A percentile compares a stretch with the other conserved stretches of the same genome.
Evolutionary conservation across 2,329 filamentous ascomycete genomes (phyloP).

Genomic region (Sodiomyces alkalinus): DNA sequence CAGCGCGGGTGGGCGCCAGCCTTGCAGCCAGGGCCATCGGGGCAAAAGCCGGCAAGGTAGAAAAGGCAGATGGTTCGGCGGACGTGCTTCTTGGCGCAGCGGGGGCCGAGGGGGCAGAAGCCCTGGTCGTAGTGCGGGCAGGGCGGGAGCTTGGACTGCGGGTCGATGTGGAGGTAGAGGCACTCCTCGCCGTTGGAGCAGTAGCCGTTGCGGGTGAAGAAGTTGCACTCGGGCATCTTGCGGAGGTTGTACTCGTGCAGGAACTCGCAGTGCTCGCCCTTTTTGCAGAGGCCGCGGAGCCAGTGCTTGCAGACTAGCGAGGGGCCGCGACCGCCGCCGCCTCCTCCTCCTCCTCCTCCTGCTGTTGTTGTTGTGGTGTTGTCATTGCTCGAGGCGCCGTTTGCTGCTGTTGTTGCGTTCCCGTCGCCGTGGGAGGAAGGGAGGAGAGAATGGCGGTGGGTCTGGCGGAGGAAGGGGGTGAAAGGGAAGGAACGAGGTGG

Average conservation of each 20-base stretch:
- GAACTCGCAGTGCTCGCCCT: conserved; percentile 93
- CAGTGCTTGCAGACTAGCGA: conserved; percentile 97
- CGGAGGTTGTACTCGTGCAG: conserved; percentile 96
- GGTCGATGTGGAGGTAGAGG: conserved; percentile 79
- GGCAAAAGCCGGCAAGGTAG: conserved; percentile 91
- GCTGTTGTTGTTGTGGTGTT: no score
- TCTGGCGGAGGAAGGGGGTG: conserved; percentile 67
- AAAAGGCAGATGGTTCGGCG: conserved; percentile 66
- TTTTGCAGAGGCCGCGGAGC: conserved; percentile 93
- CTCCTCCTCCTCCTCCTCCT: no score
- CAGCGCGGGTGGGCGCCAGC: conserved; percentile 74
- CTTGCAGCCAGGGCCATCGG: conserved; percentile 60
- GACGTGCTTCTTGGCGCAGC: conserved; percentile 80
- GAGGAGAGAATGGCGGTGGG: conserved; percentile 72
- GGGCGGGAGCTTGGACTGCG: conserved; percentile 60
- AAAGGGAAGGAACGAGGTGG: conserved; percentile 63
- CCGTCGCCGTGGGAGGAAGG: no score
- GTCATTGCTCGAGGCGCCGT: conserved; percentile 76
- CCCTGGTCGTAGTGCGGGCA: conserved; percentile 89
- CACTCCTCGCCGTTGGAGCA: conserved; percentile 97
- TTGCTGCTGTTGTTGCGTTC: conserved; percentile 27
- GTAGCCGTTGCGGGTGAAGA: conserved; percentile 84
- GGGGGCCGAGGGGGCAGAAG: conserved; percentile 81
- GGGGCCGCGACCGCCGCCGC: conserved; percentile 66
- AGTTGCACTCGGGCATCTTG: conserved; percentile 97